A percentile compares a stretch with the other conserved stretches of the same genome.
These are phyloP conservation scores for Leonotis leonurus DNA, from an alignment of 257 asterid species.

Conservation along the genomic window DNA sequence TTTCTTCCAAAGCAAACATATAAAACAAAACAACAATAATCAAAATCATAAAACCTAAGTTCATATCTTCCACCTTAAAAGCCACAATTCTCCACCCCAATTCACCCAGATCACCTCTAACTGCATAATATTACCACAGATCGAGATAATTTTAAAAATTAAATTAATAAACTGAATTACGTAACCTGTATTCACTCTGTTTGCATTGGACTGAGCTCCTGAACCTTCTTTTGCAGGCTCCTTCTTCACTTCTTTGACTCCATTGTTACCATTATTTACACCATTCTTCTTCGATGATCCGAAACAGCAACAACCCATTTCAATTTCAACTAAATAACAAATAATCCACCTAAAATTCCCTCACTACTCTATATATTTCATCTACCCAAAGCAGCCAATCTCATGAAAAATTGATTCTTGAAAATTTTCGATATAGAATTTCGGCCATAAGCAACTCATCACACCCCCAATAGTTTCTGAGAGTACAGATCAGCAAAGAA, in stretches of 20 bases:
- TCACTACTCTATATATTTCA: neutral
- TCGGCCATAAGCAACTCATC: slow-evolving; percentile 36
- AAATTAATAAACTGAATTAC: neutral
- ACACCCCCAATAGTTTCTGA: slow-evolving; percentile 32
- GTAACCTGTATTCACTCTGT: slow-evolving; percentile 65
- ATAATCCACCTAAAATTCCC: slow-evolving; percentile 35
- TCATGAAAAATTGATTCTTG: slow-evolving; percentile 38
- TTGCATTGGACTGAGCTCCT: slow-evolving; percentile 47
- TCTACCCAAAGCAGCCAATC: slow-evolving; percentile 40
- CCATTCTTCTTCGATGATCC: slow-evolving; percentile 60
- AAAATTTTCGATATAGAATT: slow-evolving; percentile 19
- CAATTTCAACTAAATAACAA: slow-evolving; percentile 22
- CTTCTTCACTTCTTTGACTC: slow-evolving; percentile 52
- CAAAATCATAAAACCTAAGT: neutral
- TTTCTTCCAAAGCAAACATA: neutral
- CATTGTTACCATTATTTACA: slow-evolving; percentile 27
- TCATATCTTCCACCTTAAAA: neutral
- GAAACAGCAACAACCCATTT: slow-evolving; percentile 85
- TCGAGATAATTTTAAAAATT: slow-evolving; percentile 3
- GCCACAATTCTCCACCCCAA: neutral
- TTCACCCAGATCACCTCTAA: slow-evolving; percentile 19
- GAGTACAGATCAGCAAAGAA: slow-evolving; percentile 36
- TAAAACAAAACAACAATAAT: neutral
- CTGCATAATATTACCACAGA: slow-evolving; percentile 14
- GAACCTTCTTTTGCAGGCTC: slow-evolving; percentile 67